phyloP scores from a whole-genome alignment of 1,139 yeast species.

The Petasospora rhodanensis region DNA sequence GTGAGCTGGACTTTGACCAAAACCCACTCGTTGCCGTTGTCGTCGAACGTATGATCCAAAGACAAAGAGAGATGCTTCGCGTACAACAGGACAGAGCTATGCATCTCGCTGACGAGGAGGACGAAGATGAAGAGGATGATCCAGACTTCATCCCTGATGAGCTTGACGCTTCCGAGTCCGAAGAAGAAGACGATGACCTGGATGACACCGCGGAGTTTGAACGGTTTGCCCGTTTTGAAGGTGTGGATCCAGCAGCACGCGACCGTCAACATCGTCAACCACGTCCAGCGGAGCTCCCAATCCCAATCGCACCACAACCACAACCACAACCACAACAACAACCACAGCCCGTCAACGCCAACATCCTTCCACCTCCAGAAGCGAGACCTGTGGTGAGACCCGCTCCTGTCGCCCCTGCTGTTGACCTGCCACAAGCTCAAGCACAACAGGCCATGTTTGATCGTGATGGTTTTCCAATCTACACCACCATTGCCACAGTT shows the following conservation, averaged over 20 bases:
- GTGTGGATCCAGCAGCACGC: slow-evolving; percentile 7
- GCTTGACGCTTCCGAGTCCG: slow-evolving; percentile 9
- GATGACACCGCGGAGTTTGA: slow-evolving; percentile 14
- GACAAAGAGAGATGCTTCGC: neutral
- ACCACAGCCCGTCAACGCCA: too few species aligned
- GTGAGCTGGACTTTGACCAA: too few species aligned
- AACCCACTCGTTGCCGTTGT: neutral
- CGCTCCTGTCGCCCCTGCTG: too few species aligned
- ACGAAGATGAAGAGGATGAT: slow-evolving; percentile 17
- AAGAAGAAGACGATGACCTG: slow-evolving; percentile 7
- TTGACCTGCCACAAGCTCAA: too few species aligned
- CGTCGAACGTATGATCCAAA: neutral
- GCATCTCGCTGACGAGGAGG: slow-evolving; percentile 1
- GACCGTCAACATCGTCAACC: neutral
- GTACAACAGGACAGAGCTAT: neutral
- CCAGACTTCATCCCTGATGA: slow-evolving; percentile 17
- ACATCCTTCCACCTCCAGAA: too few species aligned
- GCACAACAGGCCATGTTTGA: too few species aligned
- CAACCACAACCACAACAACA: too few species aligned
- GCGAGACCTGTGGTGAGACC: too few species aligned
- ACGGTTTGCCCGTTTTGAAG: slow-evolving; percentile 13
- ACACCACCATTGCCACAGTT: slow-evolving; percentile 19
- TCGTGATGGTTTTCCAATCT: too few species aligned
- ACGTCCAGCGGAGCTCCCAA: neutral
- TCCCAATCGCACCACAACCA: neutral